Evolutionary conservation across 2,329 filamentous ascomycete genomes (phyloP).

Genomic region (Sordariomycetes sp.): DNA sequence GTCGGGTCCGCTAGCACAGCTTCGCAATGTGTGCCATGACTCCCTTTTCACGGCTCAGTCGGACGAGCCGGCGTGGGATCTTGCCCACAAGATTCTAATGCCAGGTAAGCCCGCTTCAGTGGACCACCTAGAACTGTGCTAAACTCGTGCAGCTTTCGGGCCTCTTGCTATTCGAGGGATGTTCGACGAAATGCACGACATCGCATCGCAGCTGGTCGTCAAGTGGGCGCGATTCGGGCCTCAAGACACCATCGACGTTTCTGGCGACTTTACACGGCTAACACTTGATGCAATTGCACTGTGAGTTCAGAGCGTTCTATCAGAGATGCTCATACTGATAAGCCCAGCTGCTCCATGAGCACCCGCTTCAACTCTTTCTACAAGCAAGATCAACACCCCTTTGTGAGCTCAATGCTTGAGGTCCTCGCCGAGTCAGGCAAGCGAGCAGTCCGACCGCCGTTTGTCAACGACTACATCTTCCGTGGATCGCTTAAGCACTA

Average conservation of each 20-base stretch:
- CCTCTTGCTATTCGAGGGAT: slow-evolving; percentile 58
- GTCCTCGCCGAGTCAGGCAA: slow-evolving; percentile 44
- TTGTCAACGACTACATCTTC: slow-evolving; percentile 32
- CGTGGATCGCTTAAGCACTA: slow-evolving; percentile 43
- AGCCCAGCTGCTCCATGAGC: slow-evolving; percentile 58
- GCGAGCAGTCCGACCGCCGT: not conserved
- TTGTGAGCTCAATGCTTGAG: slow-evolving; percentile 53
- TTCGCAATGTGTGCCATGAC: not conserved
- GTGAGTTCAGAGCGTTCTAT: too few relatives aligned
- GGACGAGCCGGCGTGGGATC: slow-evolving; percentile 44
- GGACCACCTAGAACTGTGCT: not conserved
- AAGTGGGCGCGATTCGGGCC: slow-evolving; percentile 62
- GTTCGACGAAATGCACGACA: slow-evolving; percentile 61
- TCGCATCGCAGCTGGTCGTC: slow-evolving; percentile 54
- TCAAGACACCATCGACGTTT: slow-evolving; percentile 44
- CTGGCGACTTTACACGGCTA: slow-evolving; percentile 63
- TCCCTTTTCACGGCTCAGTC: slow-evolving; percentile 3
- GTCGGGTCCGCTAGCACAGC: not conserved
- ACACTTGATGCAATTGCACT: slow-evolving; percentile 65
- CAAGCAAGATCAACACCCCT: slow-evolving; percentile 57
- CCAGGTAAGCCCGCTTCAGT: slow-evolving; percentile 23
- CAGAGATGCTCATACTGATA: too few relatives aligned
- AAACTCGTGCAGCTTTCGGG: slow-evolving; percentile 42
- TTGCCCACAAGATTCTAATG: slow-evolving; percentile 56
- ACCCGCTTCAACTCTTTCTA: slow-evolving; percentile 71